Percentiles rank a stretch among this genome's conserved stretches.
phyloP scores from a whole-genome alignment of 2,329 filamentous ascomycete genomes.

The Cladophialophora immunda region DNA sequence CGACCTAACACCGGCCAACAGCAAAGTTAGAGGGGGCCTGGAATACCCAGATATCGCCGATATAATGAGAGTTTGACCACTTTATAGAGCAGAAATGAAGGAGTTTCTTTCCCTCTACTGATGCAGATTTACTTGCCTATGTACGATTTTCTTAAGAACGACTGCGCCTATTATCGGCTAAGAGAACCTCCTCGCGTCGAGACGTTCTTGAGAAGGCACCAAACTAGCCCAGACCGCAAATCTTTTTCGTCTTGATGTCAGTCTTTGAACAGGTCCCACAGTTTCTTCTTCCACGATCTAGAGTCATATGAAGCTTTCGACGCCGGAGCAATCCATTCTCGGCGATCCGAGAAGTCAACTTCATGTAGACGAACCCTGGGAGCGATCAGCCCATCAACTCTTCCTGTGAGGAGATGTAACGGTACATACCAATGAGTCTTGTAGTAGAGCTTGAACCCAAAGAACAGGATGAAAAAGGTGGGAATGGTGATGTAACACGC shows the following conservation, averaged over 20 bases:
- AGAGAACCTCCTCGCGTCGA: too few relatives aligned
- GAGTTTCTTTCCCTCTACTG: too few relatives aligned
- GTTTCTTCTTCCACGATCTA: conserved; percentile 14
- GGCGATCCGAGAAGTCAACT: conserved; percentile 26
- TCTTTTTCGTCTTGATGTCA: not conserved
- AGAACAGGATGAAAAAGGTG: conserved; percentile 42
- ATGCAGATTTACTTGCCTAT: too few relatives aligned
- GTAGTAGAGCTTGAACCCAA: conserved; percentile 52
- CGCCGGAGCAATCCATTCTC: conserved; percentile 17
- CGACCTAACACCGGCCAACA: too few relatives aligned
- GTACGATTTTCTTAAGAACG: too few relatives aligned
- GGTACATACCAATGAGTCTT: conserved; percentile 43
- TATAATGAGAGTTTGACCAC: too few relatives aligned
- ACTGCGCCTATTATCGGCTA: too few relatives aligned
- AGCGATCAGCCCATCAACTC: not conserved
- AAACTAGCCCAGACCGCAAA: too few relatives aligned
- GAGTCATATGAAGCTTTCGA: not conserved
- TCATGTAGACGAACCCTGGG: conserved; percentile 24
- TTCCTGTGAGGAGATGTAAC: not conserved
- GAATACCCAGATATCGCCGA: too few relatives aligned
- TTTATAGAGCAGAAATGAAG: too few relatives aligned
- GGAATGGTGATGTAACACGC: conserved; percentile 27
- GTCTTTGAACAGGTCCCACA: conserved; percentile 24
- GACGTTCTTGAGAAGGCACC: too few relatives aligned
- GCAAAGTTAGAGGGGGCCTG: too few relatives aligned